Conservation (phyloP, 129 eudicot species). For the Artemisia annua region DNA sequence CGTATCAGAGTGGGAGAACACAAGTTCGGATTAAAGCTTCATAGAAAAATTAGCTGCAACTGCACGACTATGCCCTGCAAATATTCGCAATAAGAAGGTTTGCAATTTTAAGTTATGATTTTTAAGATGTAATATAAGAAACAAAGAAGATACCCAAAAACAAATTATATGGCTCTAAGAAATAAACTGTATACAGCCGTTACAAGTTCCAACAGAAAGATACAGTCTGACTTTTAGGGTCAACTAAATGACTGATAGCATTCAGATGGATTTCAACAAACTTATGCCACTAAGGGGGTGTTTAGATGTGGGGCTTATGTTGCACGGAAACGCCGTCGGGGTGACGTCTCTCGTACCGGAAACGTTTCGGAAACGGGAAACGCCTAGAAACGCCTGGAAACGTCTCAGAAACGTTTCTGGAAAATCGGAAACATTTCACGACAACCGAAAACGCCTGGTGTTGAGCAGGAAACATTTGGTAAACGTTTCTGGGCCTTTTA, state of each 20-base stretch:
- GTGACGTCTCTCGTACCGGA: too few relatives aligned
- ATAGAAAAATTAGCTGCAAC: not conserved
- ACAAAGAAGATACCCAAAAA: not conserved
- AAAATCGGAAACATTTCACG: too few relatives aligned
- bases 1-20: not conserved
- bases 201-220: not conserved
- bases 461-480: too few relatives aligned
- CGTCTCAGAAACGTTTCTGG: too few relatives aligned
- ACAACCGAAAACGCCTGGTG: too few relatives aligned
- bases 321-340: too few relatives aligned
- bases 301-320: too few relatives aligned
- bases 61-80: constrained; percentile 19
- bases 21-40: constrained; percentile 10
- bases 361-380: too few relatives aligned
- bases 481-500: too few relatives aligned
- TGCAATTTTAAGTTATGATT: not conserved
- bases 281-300: too few relatives aligned
- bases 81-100: not conserved
- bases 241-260: constrained; percentile 8
- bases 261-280: not conserved
- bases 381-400: too few relatives aligned
- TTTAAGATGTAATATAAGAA: not conserved
- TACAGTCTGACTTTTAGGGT: constrained; percentile 6
- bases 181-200: not conserved
- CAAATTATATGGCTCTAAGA: not conserved